A percentile compares a stretch with the other conserved stretches of the same genome.
Conservation (phyloP, 1,284 basidiomycete genomes). For the Irpex rosettiformis region DNA sequence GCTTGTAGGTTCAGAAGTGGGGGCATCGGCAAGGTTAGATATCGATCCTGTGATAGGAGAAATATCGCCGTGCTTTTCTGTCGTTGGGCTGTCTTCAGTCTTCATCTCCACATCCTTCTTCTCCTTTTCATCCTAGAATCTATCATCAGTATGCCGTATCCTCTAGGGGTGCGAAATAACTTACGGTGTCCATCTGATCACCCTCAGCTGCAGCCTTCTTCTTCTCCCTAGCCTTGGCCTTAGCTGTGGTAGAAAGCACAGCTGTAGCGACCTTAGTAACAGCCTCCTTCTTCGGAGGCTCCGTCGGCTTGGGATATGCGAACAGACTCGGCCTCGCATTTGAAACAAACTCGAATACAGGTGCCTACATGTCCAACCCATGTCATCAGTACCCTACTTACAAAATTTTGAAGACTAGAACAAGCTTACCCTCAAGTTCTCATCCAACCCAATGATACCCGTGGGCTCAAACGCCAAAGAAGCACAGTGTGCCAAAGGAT, state of each 20-base stretch:
- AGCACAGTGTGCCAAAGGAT: conserved; percentile 92
- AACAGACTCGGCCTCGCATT: conserved; percentile 87
- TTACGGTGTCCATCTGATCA: conserved; percentile 79
- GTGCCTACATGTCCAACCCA: conserved; percentile 49
- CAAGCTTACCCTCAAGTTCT: conserved; percentile 68
- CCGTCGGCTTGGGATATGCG: conserved; percentile 82
- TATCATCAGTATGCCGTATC: background rate
- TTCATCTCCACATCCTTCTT: conserved; percentile 78
- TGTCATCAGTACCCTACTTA: background rate
- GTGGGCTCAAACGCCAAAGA: conserved; percentile 92
- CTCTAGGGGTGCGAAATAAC: conserved; percentile 22
- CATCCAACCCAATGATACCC: conserved; percentile 87
- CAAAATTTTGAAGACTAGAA: background rate
- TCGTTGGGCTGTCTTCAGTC: conserved; percentile 43
- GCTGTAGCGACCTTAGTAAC: conserved; percentile 89
- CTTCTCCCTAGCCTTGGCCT: conserved; percentile 89
- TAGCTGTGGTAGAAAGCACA: conserved; percentile 92
- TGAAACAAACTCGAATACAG: conserved; percentile 87
- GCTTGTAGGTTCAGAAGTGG: conserved; percentile 41
- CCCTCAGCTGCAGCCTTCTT: conserved; percentile 79
- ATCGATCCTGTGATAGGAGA: conserved; percentile 52
- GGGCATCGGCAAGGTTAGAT: conserved; percentile 43
- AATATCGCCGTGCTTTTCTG: conserved; percentile 47
- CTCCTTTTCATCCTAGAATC: conserved; percentile 52
- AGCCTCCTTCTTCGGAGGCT: conserved; percentile 88